These are phyloP conservation scores for Claviceps sp. DNA, from an alignment of 2,329 filamentous ascomycete genomes.

Conservation along the genomic window DNA sequence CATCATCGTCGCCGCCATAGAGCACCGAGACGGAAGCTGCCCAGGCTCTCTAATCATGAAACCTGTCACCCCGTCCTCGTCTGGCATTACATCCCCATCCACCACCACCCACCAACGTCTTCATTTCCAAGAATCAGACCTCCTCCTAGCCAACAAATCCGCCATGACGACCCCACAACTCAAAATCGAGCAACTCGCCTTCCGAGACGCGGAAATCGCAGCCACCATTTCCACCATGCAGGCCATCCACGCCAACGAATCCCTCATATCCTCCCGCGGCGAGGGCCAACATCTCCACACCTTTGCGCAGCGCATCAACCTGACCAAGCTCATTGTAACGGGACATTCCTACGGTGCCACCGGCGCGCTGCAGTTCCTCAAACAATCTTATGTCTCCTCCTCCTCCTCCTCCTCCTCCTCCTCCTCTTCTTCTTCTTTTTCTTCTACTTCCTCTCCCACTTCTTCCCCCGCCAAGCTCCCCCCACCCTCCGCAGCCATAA, in stretches of 20 bases:
- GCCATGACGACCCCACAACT: slow-evolving; percentile 24
- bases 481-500: slow-evolving; percentile 44
- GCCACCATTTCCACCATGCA: slow-evolving; percentile 28
- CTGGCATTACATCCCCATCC: slow-evolving; percentile 10
- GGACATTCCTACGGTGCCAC: slow-evolving; percentile 58
- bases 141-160: slow-evolving; percentile 13
- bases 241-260: slow-evolving; percentile 24
- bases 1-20: slow-evolving; percentile 34
- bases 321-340: slow-evolving; percentile 38
- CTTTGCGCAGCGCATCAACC: slow-evolving; percentile 41
- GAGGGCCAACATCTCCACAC: slow-evolving; percentile 32
- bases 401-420: slow-evolving; percentile 30
- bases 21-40: slow-evolving; percentile 39
- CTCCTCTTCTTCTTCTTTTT: slow-evolving; percentile 19
- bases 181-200: slow-evolving; percentile 33
- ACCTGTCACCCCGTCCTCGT: background rate
- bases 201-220: slow-evolving; percentile 37
- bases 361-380: slow-evolving; percentile 46
- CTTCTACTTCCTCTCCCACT: slow-evolving; percentile 28
- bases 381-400: slow-evolving; percentile 23
- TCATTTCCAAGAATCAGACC: slow-evolving; percentile 23
- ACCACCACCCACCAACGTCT: slow-evolving; percentile 19
- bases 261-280: slow-evolving; percentile 28
- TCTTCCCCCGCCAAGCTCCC: slow-evolving; percentile 14
- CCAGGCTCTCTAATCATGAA: slow-evolving; percentile 28